Evolutionary conservation across 177 flowering plant genomes (phyloP).

Genomic region (Vitis hybrid): DNA sequence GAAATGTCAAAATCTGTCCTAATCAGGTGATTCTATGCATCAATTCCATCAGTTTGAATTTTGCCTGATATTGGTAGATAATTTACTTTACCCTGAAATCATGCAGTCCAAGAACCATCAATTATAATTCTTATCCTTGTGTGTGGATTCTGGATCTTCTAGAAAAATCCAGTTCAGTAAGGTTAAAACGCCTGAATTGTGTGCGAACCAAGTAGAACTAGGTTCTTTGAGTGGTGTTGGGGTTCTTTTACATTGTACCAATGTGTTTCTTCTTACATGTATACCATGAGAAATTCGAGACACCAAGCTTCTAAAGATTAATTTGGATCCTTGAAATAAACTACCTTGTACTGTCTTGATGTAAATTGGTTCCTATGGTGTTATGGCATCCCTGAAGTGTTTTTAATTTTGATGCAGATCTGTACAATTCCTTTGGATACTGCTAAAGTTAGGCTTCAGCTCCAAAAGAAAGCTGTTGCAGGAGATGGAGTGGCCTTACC

Average conservation of each 20-base stretch:
- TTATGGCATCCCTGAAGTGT: neutral
- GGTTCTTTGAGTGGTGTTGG: neutral
- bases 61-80: too few species aligned
- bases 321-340: neutral
- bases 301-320: neutral
- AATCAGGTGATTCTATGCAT: too few species aligned
- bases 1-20: too few species aligned
- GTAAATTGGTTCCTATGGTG: too few species aligned
- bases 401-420: constrained; percentile 44
- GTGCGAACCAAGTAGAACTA: too few species aligned
- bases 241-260: neutral
- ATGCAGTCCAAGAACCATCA: too few species aligned
- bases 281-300: neutral
- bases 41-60: too few species aligned
- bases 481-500: constrained; percentile 62
- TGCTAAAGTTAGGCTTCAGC: constrained; percentile 96
- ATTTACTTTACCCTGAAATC: too few species aligned
- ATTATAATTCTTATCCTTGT: too few species aligned
- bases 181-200: too few species aligned
- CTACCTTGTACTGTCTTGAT: neutral
- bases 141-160: too few species aligned
- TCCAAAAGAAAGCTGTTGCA: constrained; percentile 65
- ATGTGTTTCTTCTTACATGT: neutral
- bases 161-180: too few species aligned
- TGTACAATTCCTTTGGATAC: constrained; percentile 95